Base-by-base conservation (phyloP, 1,139 yeast species). In the Magnusiomyces fungicola region DNA sequence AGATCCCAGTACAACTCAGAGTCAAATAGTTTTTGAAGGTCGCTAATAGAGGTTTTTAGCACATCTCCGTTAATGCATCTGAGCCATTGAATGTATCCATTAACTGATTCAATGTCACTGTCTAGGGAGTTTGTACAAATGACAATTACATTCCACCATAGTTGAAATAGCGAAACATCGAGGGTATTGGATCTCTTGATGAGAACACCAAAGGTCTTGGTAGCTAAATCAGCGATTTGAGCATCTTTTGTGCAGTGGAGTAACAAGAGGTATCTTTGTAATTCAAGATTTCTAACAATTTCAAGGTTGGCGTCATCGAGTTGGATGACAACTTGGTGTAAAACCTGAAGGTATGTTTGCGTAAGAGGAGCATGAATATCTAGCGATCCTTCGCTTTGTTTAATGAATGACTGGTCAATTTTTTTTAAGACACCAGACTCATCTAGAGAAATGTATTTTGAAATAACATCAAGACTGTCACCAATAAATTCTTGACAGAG, bases 1-100 rank as follows among this genome's bases (percentile, higher is more conserved):
- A 63, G 58, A 10, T 55, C 48, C 95, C 96, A 88, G 61, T 83
- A 87, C 1, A 63, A 56, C 2, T 72, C 69, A 1, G 55, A 43
- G 24, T 64, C 58, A 3, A 81, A 56, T 2, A 72, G 56, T 0
- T 51, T 33, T 45, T 74, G 74, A 50, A 76, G 73, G 0, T 50
- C 30, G 1, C 47, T 33, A 19, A 65, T 60, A 7, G 51, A 51
- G 0, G 48, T 32, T 2, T 49, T 47, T 12, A 71, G 56, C 2
- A 47, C 53, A 19, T 48, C 43, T 9, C 48, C 45, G 16, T 53
- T 48, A 9, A 55, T 48, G 59, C 63, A 61, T 22, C 60, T 43
- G 29, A 63, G 48, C 66, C 66, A 63, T 21, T 56, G 47, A 37
- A 59, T 56, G 47, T 55, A 58, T 10, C 59, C 64, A 18, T 51